Evolutionary conservation across 2,329 filamentous ascomycete species (phyloP), one percentile per base, ranked within the genome.

Genomic region (Madurella mycetomatis): DNA sequence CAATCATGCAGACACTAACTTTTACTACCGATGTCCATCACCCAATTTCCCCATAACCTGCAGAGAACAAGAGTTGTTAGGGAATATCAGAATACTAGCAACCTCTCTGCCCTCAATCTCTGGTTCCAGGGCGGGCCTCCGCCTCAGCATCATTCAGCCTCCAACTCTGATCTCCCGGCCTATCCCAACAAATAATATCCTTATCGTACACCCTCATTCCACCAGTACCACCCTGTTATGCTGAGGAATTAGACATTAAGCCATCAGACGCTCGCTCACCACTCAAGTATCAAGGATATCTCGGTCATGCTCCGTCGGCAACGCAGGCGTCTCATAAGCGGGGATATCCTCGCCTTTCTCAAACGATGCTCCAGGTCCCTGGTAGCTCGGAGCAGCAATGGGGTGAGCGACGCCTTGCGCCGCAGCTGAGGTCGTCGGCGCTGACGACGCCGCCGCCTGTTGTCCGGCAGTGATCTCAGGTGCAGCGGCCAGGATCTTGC

Each of bases 311-410:
- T 74, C 72, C 15, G 69, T 72, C 16, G 73, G 73, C 37, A 66
- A 65, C 49, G 65, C 62, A 3, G 68, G 75, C 45, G 70, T 74
- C 53, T 74, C 66, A 9, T 64, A 62, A 45, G 67, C 65, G 34
- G 71, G 67, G 18, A 70, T 59, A 30, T 63, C 67, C 62, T 81
- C 78, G 30, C 73, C 74, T 65, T 76, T 81, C 62, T 82, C 79
- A 67, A 76, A 81, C n/a, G 70, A 64, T 12, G 72, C 66, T 2
- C 77, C 76, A 1, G 79, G 78, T 7, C 79, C 79, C 49, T 70
- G 65, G 61, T 79, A 81, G 59, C 75, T 76, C 16, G 78, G 76
- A 45, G 74, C n/a, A 5, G 44, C 39, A 15, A 63, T 59, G 19
- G 43, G 18, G 16, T 3, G 4, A 13, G 16, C 9, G 5, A n/a